phyloP scores from a whole-genome alignment of 495 filamentous ascomycete genomes.

The Aspergillus steynii region DNA sequence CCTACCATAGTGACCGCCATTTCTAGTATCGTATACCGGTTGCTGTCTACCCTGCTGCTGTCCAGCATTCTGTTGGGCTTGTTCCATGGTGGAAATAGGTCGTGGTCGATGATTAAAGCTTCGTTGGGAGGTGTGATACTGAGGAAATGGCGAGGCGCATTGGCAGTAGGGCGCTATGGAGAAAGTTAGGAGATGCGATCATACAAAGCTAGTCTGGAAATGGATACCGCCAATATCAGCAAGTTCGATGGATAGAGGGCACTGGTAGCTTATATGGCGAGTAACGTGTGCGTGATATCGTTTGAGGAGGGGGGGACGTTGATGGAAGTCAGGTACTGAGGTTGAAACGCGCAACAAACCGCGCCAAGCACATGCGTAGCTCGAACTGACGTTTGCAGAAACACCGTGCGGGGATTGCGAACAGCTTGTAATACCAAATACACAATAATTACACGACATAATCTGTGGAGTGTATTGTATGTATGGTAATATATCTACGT shows the following conservation, averaged over 20 bases:
- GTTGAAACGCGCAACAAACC: conserved; percentile 2
- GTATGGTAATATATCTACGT: too few relatives aligned
- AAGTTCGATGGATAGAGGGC: not conserved
- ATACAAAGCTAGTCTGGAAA: not conserved
- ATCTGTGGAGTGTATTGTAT: too few relatives aligned
- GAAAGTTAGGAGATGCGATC: not conserved
- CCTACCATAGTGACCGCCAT: conserved; percentile 87
- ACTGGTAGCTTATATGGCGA: not conserved
- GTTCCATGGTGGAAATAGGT: conserved; percentile 52
- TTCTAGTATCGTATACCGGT: conserved; percentile 74
- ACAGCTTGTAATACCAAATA: too few relatives aligned
- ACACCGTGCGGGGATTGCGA: not conserved
- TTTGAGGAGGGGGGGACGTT: not conserved
- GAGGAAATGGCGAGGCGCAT: not conserved
- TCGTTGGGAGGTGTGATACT: not conserved
- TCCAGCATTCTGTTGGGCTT: conserved; percentile 50
- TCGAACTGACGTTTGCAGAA: not conserved
- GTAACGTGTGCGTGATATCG: not conserved
- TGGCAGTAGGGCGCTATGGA: not conserved
- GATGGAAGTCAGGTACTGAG: not conserved
- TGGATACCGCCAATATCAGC: not conserved
- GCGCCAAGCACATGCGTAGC: conserved; percentile 8
- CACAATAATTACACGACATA: too few relatives aligned
- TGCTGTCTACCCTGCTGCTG: conserved; percentile 59
- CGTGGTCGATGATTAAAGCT: not conserved